Base-by-base conservation (phyloP, 306 rosid genomes). In the Sechiopsis laciniata region DNA sequence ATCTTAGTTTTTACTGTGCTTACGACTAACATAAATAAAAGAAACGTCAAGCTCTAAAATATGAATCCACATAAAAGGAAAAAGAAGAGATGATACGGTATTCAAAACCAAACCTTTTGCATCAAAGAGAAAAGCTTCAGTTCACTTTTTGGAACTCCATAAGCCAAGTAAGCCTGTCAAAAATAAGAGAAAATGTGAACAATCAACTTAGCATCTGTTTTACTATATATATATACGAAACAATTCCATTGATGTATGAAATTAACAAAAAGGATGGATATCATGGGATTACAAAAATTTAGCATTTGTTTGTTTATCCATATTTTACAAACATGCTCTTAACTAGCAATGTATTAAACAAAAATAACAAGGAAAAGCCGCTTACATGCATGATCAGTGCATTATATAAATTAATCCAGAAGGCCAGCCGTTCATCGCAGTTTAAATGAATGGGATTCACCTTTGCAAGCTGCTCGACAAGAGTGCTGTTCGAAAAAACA, bases 61-160 rank as follows among this genome's bases (percentile, higher is more conserved):
- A 15, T 53, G 61, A 15, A 52, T 52, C 21, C 42, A 50, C 51
- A 29, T 11, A 19, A 10, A 64, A 16, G 8, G 12, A 73, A 78
- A 61, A 6, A 46, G 57, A 29, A 56, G 16, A 57, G 35, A 55
- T 17, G 13, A 60, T 48, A 48, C 19, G 59, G 57, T n/a, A 22
- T 62, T 71, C 54, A 63, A 80, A 70, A 74, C 51, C 82, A 42
- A 65, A 87, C 95, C 91, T 89, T 89, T 82, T 89, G 95, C 95
- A 85, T 77, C 76, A 89, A 83, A 71, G 89, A 89, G 82, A 89
- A 89, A 54, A 89, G 82, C 77, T 89, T 89, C 76, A 89, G 82
- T 71, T 89, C 95, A 79, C 88, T 87, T 80, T 84, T 85, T 42
- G 95, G 95, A 78, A 89, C 95, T 80, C 95, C 95, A 77, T 89